Evolutionary conservation across 139 green algal species (phyloP).

Genomic region (Chlorella sp.): DNA sequence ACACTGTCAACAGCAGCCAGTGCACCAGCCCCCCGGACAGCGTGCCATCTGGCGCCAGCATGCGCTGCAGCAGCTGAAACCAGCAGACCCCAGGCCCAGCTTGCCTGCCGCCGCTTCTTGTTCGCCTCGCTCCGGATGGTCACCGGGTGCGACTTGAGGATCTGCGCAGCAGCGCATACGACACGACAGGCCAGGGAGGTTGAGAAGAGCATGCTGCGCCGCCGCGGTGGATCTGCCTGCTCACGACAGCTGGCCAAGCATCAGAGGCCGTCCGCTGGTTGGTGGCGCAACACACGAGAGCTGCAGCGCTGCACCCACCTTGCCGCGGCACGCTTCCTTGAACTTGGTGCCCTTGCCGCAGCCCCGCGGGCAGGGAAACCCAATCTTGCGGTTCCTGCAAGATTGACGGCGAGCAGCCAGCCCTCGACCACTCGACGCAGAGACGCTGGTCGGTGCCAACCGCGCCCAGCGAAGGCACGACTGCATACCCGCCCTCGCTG

Average conservation of each 20-base stretch:
- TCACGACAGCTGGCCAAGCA: no score
- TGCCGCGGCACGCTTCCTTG: constrained; percentile 72
- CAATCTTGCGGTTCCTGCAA: constrained; percentile 87
- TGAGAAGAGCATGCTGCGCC: not conserved
- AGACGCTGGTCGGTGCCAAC: not conserved
- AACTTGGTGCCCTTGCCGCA: constrained; percentile 76
- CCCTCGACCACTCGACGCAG: not conserved
- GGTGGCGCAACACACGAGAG: not conserved
- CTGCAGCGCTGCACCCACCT: constrained; percentile 49
- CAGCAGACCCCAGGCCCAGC: not conserved
- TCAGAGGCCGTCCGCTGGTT: not conserved
- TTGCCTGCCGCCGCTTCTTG: constrained; percentile 75
- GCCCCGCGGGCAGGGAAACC: constrained; percentile 88
- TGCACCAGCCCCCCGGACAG: not conserved
- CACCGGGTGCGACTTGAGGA: constrained; percentile 85
- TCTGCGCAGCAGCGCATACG: constrained; percentile 54
- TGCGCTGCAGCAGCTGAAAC: no score
- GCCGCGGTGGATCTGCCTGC: no score
- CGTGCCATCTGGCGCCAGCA: no score
- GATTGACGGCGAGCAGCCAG: not conserved
- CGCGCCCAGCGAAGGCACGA: not conserved
- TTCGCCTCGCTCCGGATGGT: constrained; percentile 74
- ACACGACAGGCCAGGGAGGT: not conserved
- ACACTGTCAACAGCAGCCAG: not conserved
- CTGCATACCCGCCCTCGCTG: not conserved